Evolutionary conservation across 495 filamentous ascomycete genomes (phyloP), one percentile per base, ranked within the genome.

Genomic region (Aspergillus steynii): DNA sequence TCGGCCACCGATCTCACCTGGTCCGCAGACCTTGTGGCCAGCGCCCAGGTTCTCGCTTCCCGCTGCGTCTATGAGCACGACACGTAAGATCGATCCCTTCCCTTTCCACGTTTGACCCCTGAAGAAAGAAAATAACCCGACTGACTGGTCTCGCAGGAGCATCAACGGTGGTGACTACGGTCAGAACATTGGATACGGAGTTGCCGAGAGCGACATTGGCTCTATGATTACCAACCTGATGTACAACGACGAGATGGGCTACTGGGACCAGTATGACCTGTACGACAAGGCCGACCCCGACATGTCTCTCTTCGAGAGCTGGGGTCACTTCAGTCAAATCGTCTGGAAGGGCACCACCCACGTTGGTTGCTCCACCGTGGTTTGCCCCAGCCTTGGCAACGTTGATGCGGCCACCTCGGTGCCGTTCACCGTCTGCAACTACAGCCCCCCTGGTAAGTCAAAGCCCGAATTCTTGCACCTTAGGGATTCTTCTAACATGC

Each of bases 321-420:
- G 88, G 86, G 92, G 93, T 59, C 94, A 99, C 74, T 91, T 91
- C 80, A 85, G 89, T n/a, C 92, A 96, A 79, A 80, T 97, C 28
- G 84, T 98, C 45, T 99, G 95, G 95, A 86, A 87, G 71, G 70
- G 45, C 6, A 88, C 90, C 54, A 85, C 74, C 15, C 68, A 82
- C 42, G 80, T 98, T 45, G 95, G 91, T 62, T 99, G 95, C 74
- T 83, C 81, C 55, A 84, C 86, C 32, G 73, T 84, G 5, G 66
- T 73, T 31, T 91, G 88, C 75, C 37, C 71, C n/a, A 70, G 64
- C 61, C 69, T 85, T 56, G 69, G 70, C 58, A 80, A 83, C 60
- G 67, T 79, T 29, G 76, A 75, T 49, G 80, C 79, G 67, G 81
- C 80, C 69, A 60, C 70, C 2, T 53, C 76, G 12, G 74, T 84